Percentiles rank a stretch among this genome's conserved stretches.
These are phyloP conservation scores for Cicer chorassanicum DNA, from an alignment of 306 rosid genomes.

Conservation along the genomic window DNA sequence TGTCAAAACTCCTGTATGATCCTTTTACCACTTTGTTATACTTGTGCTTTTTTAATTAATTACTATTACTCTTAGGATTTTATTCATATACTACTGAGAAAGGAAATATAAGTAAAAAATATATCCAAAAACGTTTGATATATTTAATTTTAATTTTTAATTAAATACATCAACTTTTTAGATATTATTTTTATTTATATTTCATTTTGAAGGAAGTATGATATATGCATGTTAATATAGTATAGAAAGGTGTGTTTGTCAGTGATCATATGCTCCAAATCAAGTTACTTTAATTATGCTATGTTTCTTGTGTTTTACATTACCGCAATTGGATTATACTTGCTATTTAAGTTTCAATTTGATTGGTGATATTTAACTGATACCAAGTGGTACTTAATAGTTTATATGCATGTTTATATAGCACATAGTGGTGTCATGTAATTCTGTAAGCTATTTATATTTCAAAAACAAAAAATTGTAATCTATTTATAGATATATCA, in stretches of 20 bases:
- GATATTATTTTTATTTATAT: no score
- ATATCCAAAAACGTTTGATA: no score
- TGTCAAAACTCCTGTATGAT: constrained; percentile 68
- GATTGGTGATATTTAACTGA: not conserved
- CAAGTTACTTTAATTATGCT: not conserved
- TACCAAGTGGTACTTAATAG: not conserved
- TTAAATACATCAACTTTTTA: no score
- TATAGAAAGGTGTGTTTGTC: not conserved
- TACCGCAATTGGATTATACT: not conserved
- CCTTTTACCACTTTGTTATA: constrained; percentile 18
- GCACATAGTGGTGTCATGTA: not conserved
- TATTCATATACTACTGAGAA: not conserved
- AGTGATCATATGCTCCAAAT: constrained; percentile 3
- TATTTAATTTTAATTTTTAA: no score
- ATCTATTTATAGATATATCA: not conserved
- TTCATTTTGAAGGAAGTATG: no score
- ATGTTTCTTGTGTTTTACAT: not conserved
- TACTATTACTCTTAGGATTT: constrained; percentile 12
- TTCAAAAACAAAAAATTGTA: no score
- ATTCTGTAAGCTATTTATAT: not conserved
- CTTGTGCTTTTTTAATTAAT: not conserved
- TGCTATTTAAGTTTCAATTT: not conserved
- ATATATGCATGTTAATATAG: not conserved
- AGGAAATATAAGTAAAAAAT: no score
- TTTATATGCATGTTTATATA: constrained; percentile 21